These are phyloP conservation scores for Inga laurina DNA, from an alignment of 306 rosid species.

Conservation along the genomic window DNA sequence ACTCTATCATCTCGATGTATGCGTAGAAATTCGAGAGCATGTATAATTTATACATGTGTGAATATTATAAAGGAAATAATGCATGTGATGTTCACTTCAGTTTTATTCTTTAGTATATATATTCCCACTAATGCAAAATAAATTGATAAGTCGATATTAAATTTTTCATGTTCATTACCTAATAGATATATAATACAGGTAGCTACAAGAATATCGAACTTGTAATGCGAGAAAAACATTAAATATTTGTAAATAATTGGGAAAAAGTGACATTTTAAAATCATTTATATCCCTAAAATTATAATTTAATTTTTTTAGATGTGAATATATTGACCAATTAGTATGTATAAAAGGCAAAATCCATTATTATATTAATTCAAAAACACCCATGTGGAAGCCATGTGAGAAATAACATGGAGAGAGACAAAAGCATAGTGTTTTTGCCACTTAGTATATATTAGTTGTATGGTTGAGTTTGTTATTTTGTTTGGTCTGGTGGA, in stretches of 20 bases:
- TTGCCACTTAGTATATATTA: conserved; percentile 20
- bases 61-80: not conserved
- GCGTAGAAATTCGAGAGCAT: not conserved
- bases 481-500: not conserved
- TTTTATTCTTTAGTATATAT: not conserved
- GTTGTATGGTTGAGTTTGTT: conserved; percentile 7
- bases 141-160: not conserved
- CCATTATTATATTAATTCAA: not conserved
- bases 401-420: conserved; percentile 29
- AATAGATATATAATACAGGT: not conserved
- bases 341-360: not conserved
- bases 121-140: not conserved
- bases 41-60: not conserved
- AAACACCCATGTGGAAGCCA: conserved; percentile 34
- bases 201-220: not conserved
- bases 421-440: conserved; percentile 23
- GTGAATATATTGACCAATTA: not conserved
- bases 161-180: not conserved
- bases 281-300: not conserved
- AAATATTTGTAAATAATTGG: not conserved
- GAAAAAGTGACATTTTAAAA: not conserved
- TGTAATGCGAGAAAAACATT: not conserved
- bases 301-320: not conserved
- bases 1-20: conserved; percentile 16
- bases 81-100: conserved; percentile 12